Evolutionary conservation across 192 early-diverging fungal genomes (phyloP), one percentile per base, ranked within the genome.

Genomic region (Gryganskiella cystojenkinii): DNA sequence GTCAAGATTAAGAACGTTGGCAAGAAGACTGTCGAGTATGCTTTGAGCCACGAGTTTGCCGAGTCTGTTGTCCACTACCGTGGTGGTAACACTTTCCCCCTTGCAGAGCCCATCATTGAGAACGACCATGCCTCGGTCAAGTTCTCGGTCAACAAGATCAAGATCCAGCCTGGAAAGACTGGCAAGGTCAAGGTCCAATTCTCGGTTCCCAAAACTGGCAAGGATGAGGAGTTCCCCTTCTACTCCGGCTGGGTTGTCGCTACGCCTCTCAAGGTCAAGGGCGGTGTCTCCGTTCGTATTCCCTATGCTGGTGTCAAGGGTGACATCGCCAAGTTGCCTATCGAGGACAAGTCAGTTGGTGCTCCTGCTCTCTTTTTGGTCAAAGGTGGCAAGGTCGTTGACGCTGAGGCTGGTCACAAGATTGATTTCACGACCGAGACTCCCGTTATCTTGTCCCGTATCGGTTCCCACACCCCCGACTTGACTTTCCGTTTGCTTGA

Each of bases 241-340:
- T 88, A 86, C 68, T 83, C 80, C 33, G 86, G 86, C 7, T 86
- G 74, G 34, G 70, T 88, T 50, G 67, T 74, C 28, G 67, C 84
- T 19, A 59, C 62, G 25, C 78, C n/a, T n/a, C n/a, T 71, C 45
- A 61, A 49, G 30, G 64, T 54, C 31, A 69, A 57, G 56, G 61
- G 28, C 17, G 28, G 60, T 22, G 42, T 78, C 55, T 56, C 74
- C 17, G 66, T 78, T 34, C 74, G 61, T 34, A 59, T 76, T 19
- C 66, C 72, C 5, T 81, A 81, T 40, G 52, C 69, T 6, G 80
- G 80, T 45, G 10, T 81, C 7, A 81, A 81, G 62, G 80, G 80
- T 28, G 60, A 78, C 61, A 19, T 75, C 33, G 28, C 60, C 37
- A 56, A 69, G 47, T 49, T 76, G 6, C 71, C 71, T 30, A 81